A percentile compares a stretch with the other conserved stretches of the same genome.
Evolutionary conservation across 1,284 basidiomycete genomes (phyloP).

Genomic region (Leccinum ponderosum): DNA sequence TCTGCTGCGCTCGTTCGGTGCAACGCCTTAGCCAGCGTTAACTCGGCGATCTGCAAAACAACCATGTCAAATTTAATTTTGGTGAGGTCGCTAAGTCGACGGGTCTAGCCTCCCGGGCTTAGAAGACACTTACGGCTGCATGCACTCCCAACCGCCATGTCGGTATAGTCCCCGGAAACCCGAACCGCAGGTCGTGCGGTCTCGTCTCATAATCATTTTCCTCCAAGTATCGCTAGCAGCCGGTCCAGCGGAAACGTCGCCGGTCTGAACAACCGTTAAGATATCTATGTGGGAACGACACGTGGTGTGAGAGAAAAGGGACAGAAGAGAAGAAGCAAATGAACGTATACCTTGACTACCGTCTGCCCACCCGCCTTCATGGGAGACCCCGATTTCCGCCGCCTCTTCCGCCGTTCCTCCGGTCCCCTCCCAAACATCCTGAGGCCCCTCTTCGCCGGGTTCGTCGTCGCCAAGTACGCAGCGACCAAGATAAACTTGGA

Average conservation of each 20-base stretch:
- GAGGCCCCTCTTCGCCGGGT: slow-evolving; percentile 80
- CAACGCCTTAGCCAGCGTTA: slow-evolving; percentile 57
- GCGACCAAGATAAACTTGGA: slow-evolving; percentile 81
- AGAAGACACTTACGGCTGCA: slow-evolving; percentile 50
- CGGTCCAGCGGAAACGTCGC: slow-evolving; percentile 41
- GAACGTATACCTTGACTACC: slow-evolving; percentile 46
- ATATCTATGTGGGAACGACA: neutral
- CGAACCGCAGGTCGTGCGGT: slow-evolving; percentile 47
- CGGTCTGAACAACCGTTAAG: slow-evolving; percentile 59
- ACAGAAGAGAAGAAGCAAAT: neutral
- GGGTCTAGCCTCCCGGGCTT: neutral
- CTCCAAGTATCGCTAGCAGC: slow-evolving; percentile 82
- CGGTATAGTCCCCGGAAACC: slow-evolving; percentile 58
- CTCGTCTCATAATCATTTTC: slow-evolving; percentile 65
- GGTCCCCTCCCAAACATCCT: slow-evolving; percentile 44
- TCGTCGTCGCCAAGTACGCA: slow-evolving; percentile 84
- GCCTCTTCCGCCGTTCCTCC: slow-evolving; percentile 64
- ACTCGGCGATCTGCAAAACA: slow-evolving; percentile 49
- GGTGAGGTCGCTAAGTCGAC: neutral
- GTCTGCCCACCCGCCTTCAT: slow-evolving; percentile 35
- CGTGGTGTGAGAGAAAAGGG: neutral
- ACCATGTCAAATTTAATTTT: neutral
- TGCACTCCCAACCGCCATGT: slow-evolving; percentile 56
- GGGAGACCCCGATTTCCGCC: slow-evolving; percentile 45
- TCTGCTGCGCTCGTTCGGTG: slow-evolving; percentile 67